Evolutionary conservation across 768 basidiomycete genomes (phyloP), one percentile per base, ranked within the genome.

Genomic region (Lactarius indigo): DNA sequence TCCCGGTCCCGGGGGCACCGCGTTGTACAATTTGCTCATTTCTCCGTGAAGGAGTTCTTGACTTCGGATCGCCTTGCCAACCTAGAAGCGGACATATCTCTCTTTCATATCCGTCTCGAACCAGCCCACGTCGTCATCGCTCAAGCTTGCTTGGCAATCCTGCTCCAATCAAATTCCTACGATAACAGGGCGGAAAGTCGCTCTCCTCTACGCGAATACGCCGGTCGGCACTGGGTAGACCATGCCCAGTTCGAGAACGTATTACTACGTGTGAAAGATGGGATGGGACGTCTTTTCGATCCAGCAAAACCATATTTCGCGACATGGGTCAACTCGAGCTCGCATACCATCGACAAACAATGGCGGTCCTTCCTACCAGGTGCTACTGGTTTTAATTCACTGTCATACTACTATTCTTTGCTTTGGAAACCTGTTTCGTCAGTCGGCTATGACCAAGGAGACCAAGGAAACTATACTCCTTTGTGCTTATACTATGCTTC

Each of bases 41-140:
- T 61, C 26, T 41, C 60, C 0, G 42, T 58, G 23, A 33, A 58
- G 23, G 57, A 58, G 13, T 58, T 58, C 57, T 58, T 58, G 57
- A 58, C 57, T 26, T 39, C 35, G 6, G 23, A 58, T 18, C 57
- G 57, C 23, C 37, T 58, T 26, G 15, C 23, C 4, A 26, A 12
- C 23, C n/a, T 26, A 1, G 23, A 26, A 17, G 3, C 37, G 39
- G 33, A 33, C 6, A 13, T 39, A 7, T n/a, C 57, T 13, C 57
- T 3, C 5, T 39, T 35, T 28, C 57, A 37, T 58, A 39, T 58
- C 33, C 31, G 13, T 15, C 31, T 13, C 23, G n/a, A 33, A 6
- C 5, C 57, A 1, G 33, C 57, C 12, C 57, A 58, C n/a, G 15
- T 15, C 1, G 10, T 39, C 15, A 18, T 58, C 5, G 57, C 57